Base-by-base conservation (phyloP, 352 stramenopile genomes). In the Pythium monospermum region DNA sequence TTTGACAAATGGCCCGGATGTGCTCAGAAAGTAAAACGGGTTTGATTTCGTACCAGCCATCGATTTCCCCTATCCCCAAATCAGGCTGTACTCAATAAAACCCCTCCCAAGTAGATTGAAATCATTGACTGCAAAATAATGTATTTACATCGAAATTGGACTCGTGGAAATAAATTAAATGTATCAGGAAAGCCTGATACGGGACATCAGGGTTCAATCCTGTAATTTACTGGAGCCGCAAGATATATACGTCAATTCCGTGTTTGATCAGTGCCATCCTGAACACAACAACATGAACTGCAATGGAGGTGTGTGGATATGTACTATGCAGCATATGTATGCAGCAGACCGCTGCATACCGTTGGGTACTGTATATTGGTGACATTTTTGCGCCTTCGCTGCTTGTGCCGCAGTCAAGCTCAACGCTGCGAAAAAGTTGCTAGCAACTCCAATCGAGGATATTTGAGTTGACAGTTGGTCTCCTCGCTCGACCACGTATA, bases 1-100 rank as follows among this genome's bases (percentile, higher is more conserved):
- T 13, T 18, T 42, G 36, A 42, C 16, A 23, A 8, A 42, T 42
- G 36, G n/a, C n/a, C n/a, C 46, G 21, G 31, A 23, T 44, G 4
- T 32, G 41, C 25, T 8, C 11, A 32, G 16, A 43, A 43, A 28
- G 25, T 41, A 6, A 32, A 31, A 32, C 19, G 18, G 27, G 5
- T 15, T 38, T 46, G 16, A 23, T 6, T 42, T 42, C 8, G 7
- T 8, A n/a, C 7, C 16, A 23, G 36, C 36, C 36, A 42, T 42
- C 13, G 26, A 6, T n/a, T 6, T 11, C 19, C 41, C 53, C 53
- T 61, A 61, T 16, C 53, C 53, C 53, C 31, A 54, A 61, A 61
- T 61, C 53, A 61, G 53, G 43, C 37, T 15, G 40, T 1, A 30
- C 26, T 36, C 6, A 49, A 45, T 23, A 6, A 25, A 55, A 49